Base-by-base conservation (phyloP, 306 rosid species). In the Prunus mongolica region DNA sequence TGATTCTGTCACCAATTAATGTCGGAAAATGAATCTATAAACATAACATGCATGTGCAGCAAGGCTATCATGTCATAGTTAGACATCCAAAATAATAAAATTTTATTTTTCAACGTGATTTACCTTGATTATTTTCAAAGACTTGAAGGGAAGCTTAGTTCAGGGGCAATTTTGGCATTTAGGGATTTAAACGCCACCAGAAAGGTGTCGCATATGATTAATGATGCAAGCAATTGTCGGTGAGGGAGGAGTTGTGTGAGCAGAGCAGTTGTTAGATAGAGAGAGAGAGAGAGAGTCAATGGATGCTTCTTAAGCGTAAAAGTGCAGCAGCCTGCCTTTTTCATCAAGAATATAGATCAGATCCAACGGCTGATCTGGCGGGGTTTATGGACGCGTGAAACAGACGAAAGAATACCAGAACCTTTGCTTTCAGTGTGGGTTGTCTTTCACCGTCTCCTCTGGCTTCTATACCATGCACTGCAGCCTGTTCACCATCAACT, bases 211-310 rank as follows among this genome's bases (percentile, higher is more conserved):
- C 8, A 3, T 18, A 14, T 1, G 27, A 30, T 8, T 19, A 9
- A 28, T 16, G 61, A 60, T 3, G 63, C 52, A 47, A 11, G 18
- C 28, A 58, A 46, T 12, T 72, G 89, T 79, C 89, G 86, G 84
- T 85, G 82, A 41, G 61, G 75, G 3, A 3, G 47, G 18, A 47
- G 32, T 18, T 20, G 20, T 50, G 12, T 44, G 61, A 28, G 45
- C 4, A 5, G 20, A 5, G 30, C 14, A 1, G 65, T 18, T 19
- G 46, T 56, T 12, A 25, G 0, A 10, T 0, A 3, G 12, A 2
- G 20, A 64, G 25, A 9, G 27, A 18, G 58, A 22, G 11, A 3
- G 20, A 30, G 72, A 77, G 19, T 30, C n/a, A 0, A 8, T 25
- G 68, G 57, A 77, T 73, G 77, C 87, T 68, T 76, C 66, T 67